Evolutionary conservation across 1,284 basidiomycete genomes (phyloP).

Genomic region (Macrocybe sp.): DNA sequence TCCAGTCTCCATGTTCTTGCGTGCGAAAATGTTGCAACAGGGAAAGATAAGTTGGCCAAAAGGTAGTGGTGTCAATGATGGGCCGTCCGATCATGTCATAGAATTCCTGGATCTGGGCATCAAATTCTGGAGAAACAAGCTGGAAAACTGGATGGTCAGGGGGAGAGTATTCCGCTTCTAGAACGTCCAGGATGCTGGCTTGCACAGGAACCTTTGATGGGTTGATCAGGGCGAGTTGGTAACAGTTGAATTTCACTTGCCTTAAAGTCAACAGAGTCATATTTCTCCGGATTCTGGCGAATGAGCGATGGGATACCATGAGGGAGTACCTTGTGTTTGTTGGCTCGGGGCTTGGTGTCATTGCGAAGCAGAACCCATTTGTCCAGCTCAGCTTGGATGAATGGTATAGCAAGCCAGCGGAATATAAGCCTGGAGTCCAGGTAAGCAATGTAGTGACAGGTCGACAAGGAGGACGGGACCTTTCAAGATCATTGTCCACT

Average conservation of each 20-base stretch:
- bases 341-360: slow-evolving; percentile 10
- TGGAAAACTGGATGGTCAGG: slow-evolving; percentile 22
- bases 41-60: too few species aligned
- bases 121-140: slow-evolving; percentile 20
- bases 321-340: slow-evolving; percentile 23
- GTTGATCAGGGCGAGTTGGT: neutral
- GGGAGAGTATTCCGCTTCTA: slow-evolving; percentile 18
- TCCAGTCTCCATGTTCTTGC: too few species aligned
- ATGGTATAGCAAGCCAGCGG: slow-evolving; percentile 26
- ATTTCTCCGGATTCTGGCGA: slow-evolving; percentile 15
- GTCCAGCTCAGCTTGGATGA: slow-evolving; percentile 23
- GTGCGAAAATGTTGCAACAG: too few species aligned
- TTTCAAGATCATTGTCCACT: slow-evolving; percentile 17
- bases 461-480: slow-evolving; percentile 13
- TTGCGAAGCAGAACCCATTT: slow-evolving; percentile 5
- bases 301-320: slow-evolving; percentile 25
- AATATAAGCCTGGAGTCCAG: slow-evolving; percentile 18
- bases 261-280: slow-evolving; percentile 19
- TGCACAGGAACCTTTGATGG: slow-evolving; percentile 15
- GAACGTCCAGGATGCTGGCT: slow-evolving; percentile 16
- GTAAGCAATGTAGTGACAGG: neutral
- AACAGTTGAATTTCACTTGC: slow-evolving; percentile 7
- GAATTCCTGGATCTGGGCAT: slow-evolving; percentile 7
- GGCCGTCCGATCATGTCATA: slow-evolving; percentile 17
- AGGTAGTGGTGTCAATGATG: slow-evolving; percentile 1